Conservation (phyloP, 129 eudicot species). For the Smallanthus sonchifolius region DNA sequence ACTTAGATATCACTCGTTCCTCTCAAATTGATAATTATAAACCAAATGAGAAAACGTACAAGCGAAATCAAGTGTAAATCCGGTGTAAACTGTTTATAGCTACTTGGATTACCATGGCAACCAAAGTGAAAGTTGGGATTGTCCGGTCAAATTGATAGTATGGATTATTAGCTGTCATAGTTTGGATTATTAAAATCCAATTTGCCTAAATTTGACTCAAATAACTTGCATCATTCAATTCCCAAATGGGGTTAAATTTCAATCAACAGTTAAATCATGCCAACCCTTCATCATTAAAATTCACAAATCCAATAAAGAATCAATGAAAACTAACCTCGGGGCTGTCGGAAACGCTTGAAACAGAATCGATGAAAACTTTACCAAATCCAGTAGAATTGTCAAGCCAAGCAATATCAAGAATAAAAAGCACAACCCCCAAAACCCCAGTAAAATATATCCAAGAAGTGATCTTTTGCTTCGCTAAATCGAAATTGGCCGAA, state of each 20-base stretch:
- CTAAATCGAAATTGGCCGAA: constrained; percentile 72
- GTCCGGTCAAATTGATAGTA: no score
- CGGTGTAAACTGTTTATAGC: no score
- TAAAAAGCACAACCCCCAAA: constrained; percentile 67
- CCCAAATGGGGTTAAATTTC: constrained; percentile 3
- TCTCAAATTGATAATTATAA: no score
- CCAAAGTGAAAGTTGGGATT: no score
- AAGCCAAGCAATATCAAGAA: constrained; percentile 82
- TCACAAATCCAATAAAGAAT: neutral
- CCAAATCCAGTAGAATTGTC: constrained; percentile 92
- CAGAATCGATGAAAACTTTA: constrained; percentile 58
- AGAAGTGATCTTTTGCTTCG: constrained; percentile 71
- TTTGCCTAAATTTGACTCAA: constrained; percentile 1
- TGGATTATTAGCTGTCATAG: no score
- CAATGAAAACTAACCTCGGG: constrained; percentile 64
- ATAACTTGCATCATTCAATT: constrained; percentile 3
- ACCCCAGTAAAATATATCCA: constrained; percentile 79
- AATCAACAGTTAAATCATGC: neutral
- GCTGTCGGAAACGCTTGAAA: constrained; percentile 60
- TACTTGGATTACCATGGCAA: no score
- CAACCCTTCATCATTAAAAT: neutral
- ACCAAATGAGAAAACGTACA: no score
- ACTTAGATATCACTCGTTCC: no score
- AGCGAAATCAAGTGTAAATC: no score
- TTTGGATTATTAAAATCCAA: no score